Base-by-base conservation (phyloP, 2,329 filamentous ascomycete genomes). In the Sordariomycetes sp. region DNA sequence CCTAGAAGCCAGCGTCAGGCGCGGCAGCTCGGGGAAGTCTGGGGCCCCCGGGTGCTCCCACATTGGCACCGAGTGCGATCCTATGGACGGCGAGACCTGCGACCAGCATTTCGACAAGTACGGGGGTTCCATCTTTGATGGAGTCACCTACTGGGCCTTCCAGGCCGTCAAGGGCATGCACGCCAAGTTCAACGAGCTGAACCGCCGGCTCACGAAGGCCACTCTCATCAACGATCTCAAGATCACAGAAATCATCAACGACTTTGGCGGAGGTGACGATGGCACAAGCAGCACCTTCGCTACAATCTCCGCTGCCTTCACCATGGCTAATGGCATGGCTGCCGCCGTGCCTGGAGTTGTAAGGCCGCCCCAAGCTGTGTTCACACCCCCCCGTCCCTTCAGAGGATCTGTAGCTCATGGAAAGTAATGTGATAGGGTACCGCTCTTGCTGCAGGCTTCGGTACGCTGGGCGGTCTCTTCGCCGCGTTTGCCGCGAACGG, bases 81-180 rank as follows among this genome's bases (percentile, higher is more conserved):
- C 48, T 16, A 51, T 51, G 48, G 20, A 22, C 48, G 48, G 48
- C 3, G 3, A 4, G 20, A 51, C 20, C n/a, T 51, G 48, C 48
- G 24, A 22, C 3, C 5, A 51, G 48, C 48, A 51, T 8, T 24
- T 51, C 24, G 48, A 51, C 20, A 22, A 10, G 48, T 51, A 51
- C 48, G 48, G 48, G 7, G 6, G 24, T 4, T 22, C 48, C n/a
- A 10, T 51, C 8, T 25, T 53, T 25, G 51, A 28, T 25, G 10
- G 10, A 3, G 25, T 51, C 53, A 51, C 59, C 20, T 60, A 60
- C 56, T 60, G 59, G 59, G 55, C 48, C 46, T 60, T 60, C 53
- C 59, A 60, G 34, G 52, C 59, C n/a, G 59, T 60, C 7, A 58
- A 55, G 43, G 59, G 59, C 56, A 58, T 60, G 59, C 59, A 60